Conservation (phyloP, 257 asterid species). For the Solanum bulbocastanum region DNA sequence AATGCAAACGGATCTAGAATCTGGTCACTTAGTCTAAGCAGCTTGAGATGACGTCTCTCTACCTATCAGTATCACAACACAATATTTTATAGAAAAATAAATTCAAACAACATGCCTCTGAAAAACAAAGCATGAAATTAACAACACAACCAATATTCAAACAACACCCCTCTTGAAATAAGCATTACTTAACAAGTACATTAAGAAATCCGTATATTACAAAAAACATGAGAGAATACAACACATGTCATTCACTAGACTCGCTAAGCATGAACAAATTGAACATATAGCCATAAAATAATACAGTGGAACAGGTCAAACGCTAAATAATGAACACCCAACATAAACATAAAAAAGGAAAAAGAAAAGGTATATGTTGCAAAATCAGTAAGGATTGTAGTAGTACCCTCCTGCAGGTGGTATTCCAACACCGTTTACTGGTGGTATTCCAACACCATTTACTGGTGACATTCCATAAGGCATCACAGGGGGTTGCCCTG, state of each 20-base stretch:
- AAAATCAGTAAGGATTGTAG: slow-evolving; percentile 37
- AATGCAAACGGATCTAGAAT: not conserved
- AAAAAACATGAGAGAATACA: not conserved
- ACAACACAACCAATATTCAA: not conserved
- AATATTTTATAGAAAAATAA: not conserved
- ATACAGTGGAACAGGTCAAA: slow-evolving; percentile 15
- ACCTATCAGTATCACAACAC: not conserved
- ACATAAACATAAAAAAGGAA: not conserved
- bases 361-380: not conserved
- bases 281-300: slow-evolving; percentile 27
- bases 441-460: slow-evolving; percentile 64
- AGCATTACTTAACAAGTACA: not conserved
- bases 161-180: not conserved
- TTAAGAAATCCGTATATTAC: not conserved
- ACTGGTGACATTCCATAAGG: slow-evolving; percentile 69
- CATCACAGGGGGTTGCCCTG: slow-evolving; percentile 34
- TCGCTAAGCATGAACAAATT: slow-evolving; percentile 21
- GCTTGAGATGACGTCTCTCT: not conserved
- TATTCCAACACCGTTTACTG: slow-evolving; percentile 26
- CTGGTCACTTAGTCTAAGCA: not conserved
- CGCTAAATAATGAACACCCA: not conserved
- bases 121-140: not conserved
- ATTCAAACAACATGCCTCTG: not conserved
- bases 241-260: slow-evolving; percentile 6
- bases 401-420: slow-evolving; percentile 36